These are phyloP conservation scores for Gossypium aridum DNA, from an alignment of 441 rosid genomes.

Conservation along the genomic window DNA sequence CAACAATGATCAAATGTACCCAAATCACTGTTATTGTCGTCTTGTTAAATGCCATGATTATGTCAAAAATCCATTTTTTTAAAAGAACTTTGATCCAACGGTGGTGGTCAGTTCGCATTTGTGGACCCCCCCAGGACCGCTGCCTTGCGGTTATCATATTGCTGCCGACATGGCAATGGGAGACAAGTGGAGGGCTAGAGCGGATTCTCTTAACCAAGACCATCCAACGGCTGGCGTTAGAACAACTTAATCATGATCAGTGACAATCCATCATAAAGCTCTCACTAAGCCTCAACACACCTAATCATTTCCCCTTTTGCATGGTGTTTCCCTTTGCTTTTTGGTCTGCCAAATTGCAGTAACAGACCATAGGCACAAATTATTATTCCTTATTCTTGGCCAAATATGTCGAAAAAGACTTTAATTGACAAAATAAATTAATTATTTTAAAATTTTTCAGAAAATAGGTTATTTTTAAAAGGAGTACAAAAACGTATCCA, in stretches of 20 bases:
- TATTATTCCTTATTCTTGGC: not conserved
- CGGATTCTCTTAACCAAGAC: conserved; percentile 5
- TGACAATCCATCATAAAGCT: conserved; percentile 25
- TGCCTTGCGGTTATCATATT: conserved; percentile 21
- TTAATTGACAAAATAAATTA: too few relatives aligned
- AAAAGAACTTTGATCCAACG: not conserved
- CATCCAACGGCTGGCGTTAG: conserved; percentile 25
- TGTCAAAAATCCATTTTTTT: not conserved
- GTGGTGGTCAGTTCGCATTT: conserved; percentile 1
- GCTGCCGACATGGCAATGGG: conserved; percentile 27
- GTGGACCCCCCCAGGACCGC: conserved; percentile 13
- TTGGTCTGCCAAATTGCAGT: conserved; percentile 29
- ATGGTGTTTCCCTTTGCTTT: conserved; percentile 27
- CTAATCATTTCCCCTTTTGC: conserved; percentile 26
- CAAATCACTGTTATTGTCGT: conserved; percentile 12
- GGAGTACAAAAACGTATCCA: too few relatives aligned
- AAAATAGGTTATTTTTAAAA: too few relatives aligned
- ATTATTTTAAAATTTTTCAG: too few relatives aligned
- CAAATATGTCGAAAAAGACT: too few relatives aligned
- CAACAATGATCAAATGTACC: conserved; percentile 13
- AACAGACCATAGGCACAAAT: not conserved
- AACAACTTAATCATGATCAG: conserved; percentile 23
- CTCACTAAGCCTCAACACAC: conserved; percentile 10
- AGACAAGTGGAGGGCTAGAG: conserved; percentile 16
- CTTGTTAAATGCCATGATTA: conserved; percentile 16